Base-by-base conservation (phyloP, 2,329 filamentous ascomycete species). In the Didymella lethalis region DNA sequence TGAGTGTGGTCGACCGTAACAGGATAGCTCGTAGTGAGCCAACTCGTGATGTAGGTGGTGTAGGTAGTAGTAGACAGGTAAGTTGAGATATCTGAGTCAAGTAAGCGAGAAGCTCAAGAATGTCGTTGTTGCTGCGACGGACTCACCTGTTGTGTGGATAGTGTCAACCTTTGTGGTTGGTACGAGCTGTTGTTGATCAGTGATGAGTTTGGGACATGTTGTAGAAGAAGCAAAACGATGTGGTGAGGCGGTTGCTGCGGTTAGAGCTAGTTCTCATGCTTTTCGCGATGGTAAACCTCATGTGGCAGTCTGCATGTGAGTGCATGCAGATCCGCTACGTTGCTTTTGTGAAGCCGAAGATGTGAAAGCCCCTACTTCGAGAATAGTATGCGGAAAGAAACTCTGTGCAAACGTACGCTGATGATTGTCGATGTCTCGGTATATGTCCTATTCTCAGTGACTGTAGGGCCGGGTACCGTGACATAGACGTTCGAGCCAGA, bases 371-470 rank as follows among this genome's bases (percentile, higher is more conserved):
- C 38, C 6, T 6, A 11, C 20, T 20, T 14, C 38, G 6, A 28
- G 18, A 44, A n/a, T 7, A n/a, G n/a, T 29, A 3, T 23, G 20
- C 28, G 18, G 11, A 28, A 26, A 4, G 8, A 28, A 14, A 14
- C 14, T 11, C 7, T 32, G n/a, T 20, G 10, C n/a, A 12, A 14
- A 40, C 64, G 34, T 63, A 67, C 65, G 11, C 66, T 65, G 10
- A 70, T 51, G 10, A 59, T 52, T 4, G 67, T 70, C 8, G 63
- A 54, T 2, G 54, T 68, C n/a, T 56, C 48, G 2, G 64, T 70
- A 4, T 34, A 46, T 20, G 55, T 58, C 12, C 55, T 41, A 5
- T 48, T 62, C 7, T 40, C 8, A 18, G 57, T 63, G 18, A 48
- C 28, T 0, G 57, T 57, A 11, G 57, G 51, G 11, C 57, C 57